A percentile compares a stretch with the other conserved stretches of the same genome.
Conservation (phyloP, 441 rosid species). For the Capsella rubella region DNA sequence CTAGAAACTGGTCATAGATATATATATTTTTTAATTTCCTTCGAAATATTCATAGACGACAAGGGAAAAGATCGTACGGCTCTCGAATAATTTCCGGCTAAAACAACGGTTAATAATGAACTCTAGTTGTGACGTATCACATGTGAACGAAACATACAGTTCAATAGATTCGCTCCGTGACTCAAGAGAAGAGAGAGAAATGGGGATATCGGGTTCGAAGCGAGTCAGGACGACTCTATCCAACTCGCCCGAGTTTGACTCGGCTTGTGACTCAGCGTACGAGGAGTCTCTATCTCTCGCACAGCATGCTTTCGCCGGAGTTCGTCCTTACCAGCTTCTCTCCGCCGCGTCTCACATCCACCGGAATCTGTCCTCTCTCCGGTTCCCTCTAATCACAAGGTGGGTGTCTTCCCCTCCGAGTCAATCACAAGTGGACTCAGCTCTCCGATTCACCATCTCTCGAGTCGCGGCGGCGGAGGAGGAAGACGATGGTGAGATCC, state of each 20-base stretch:
- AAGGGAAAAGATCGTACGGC: no score
- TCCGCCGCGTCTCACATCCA: slow-evolving; percentile 74
- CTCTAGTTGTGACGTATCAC: no score
- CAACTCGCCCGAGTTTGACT: slow-evolving; percentile 58
- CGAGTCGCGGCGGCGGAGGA: slow-evolving; percentile 7
- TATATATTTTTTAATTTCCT: no score
- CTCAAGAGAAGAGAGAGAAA: slow-evolving; percentile 18
- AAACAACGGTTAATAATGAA: no score
- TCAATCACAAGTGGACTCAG: slow-evolving; percentile 73
- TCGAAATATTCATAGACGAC: no score
- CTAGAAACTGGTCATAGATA: no score
- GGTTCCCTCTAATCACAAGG: slow-evolving; percentile 52
- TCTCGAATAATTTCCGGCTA: no score
- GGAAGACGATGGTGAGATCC: slow-evolving; percentile 35
- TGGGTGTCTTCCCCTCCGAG: slow-evolving; percentile 81
- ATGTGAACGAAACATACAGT: no score
- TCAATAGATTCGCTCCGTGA: no score
- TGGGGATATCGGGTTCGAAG: slow-evolving; percentile 69
- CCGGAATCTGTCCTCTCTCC: slow-evolving; percentile 49
- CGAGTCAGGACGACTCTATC: slow-evolving; percentile 54
- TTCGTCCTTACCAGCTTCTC: slow-evolving; percentile 77
- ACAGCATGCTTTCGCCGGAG: slow-evolving; percentile 77
- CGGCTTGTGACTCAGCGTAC: slow-evolving; percentile 75
- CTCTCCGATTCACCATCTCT: slow-evolving; percentile 49
- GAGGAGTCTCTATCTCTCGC: slow-evolving; percentile 68